phyloP scores from a whole-genome alignment of 2,329 filamentous ascomycete species.

The Cercospora sesami region DNA sequence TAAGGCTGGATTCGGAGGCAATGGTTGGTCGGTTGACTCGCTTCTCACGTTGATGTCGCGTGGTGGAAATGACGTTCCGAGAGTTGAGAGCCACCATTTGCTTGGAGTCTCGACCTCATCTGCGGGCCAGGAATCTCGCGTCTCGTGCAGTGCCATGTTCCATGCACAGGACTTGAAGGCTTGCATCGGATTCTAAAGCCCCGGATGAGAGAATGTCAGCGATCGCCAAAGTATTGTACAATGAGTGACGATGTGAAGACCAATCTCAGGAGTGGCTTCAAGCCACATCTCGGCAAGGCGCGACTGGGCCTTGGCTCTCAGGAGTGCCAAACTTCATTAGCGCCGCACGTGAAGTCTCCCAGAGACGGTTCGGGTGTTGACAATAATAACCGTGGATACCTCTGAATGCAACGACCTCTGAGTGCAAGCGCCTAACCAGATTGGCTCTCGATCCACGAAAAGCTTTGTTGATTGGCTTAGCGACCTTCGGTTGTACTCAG shows the following conservation, averaged over 20 bases:
- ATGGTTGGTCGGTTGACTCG: not conserved
- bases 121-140: not conserved
- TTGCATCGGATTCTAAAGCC: too few species aligned
- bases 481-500: too few species aligned
- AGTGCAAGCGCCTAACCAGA: too few species aligned
- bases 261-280: not conserved
- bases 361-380: too few species aligned
- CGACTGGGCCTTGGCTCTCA: not conserved
- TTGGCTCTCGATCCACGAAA: too few species aligned
- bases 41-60: constrained; percentile 1
- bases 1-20: not conserved
- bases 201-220: too few species aligned
- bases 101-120: not conserved
- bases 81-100: not conserved
- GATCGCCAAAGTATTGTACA: not conserved
- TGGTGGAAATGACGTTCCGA: constrained; percentile 5
- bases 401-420: too few species aligned
- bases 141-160: not conserved
- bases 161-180: too few species aligned
- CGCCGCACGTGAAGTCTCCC: not conserved
- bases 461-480: too few species aligned
- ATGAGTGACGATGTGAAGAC: not conserved
- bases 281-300: constrained; percentile 1
- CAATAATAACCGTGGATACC: not conserved
- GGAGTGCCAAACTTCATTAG: not conserved